These are phyloP conservation scores for Rhynchospora breviuscula DNA, from an alignment of 176 grass and related monocot genomes.

Conservation along the genomic window DNA sequence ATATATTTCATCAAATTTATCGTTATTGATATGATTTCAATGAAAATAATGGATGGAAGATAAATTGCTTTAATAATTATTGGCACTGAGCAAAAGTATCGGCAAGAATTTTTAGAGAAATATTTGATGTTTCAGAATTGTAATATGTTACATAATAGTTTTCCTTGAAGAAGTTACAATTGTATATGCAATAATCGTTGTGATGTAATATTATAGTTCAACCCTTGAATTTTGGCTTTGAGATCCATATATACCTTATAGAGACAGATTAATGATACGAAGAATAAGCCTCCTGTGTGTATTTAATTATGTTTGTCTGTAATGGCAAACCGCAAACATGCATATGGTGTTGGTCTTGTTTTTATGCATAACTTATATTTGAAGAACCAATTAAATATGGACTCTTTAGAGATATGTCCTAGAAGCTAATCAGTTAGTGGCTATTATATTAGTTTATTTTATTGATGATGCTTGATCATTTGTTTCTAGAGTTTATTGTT, in stretches of 20 bases:
- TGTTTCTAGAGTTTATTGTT: no score
- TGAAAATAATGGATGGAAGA: neutral
- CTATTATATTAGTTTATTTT: no score
- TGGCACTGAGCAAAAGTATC: neutral
- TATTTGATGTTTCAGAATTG: neutral
- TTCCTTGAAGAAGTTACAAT: neutral
- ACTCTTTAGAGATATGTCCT: no score
- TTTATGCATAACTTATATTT: neutral
- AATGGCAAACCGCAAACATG: neutral
- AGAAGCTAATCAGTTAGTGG: no score
- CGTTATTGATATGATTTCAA: neutral
- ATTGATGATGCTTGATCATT: no score
- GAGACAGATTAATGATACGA: no score
- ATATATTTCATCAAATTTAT: no score
- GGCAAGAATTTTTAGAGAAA: neutral
- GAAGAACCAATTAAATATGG: neutral
- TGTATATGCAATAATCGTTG: neutral
- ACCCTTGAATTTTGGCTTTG: neutral
- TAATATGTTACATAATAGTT: neutral
- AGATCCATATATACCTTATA: no score
- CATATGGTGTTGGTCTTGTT: neutral
- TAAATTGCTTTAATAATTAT: neutral
- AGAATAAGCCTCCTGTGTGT: no score
- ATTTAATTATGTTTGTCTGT: no score
- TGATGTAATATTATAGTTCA: neutral